Base-by-base conservation (phyloP, 1,284 basidiomycete species). In the Trichosporon sp. region DNA sequence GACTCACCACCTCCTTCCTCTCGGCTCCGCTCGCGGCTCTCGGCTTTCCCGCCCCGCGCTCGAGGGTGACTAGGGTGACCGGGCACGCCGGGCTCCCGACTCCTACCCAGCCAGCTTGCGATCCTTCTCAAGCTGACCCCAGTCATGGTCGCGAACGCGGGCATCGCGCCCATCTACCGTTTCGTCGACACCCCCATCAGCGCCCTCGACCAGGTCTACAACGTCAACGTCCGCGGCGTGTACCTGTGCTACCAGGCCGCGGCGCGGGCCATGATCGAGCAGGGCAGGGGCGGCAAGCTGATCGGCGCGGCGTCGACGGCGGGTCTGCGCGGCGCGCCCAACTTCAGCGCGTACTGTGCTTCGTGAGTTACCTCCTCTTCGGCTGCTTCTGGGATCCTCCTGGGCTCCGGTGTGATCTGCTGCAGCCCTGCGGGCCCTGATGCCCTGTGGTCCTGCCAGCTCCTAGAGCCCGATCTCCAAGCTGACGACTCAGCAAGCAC, bases 211-310 rank as follows among this genome's bases (percentile, higher is more conserved):
- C 65, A 74, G 11, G 54, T 81, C 5, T 80, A 76, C 73, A 70
- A 74, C 4, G 78, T 84, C 65, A 86, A 86, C 74, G 76, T 82
- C 31, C 76, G 77, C 21, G 85, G 85, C 8, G 76, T 80, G 1
- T 73, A 85, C 21, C 74, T 84, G 31, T 85, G 81, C 73, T 85
- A 85, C 75, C 83, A 84, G 74, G 81, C 81, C 1, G 84, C 85
- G 0, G 86, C 86, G 38, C 74, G 77, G 72, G 84, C 85, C 71
- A 87, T 86, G 85, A 82, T 87, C 51, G 79, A 79, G 72, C 85
- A 87, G 73, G 85, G 84, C 35, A 78, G 73, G 7, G 83, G 86
- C 2, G 85, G 86, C 0, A 78, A 85, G 66, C 82, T 86, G 46
- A 78, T 87, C 51, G 85, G 85, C 68, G 86, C 85, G n/a, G 84